Base-by-base conservation (phyloP, 768 basidiomycete genomes). In the Boletus pseudopeckii region DNA sequence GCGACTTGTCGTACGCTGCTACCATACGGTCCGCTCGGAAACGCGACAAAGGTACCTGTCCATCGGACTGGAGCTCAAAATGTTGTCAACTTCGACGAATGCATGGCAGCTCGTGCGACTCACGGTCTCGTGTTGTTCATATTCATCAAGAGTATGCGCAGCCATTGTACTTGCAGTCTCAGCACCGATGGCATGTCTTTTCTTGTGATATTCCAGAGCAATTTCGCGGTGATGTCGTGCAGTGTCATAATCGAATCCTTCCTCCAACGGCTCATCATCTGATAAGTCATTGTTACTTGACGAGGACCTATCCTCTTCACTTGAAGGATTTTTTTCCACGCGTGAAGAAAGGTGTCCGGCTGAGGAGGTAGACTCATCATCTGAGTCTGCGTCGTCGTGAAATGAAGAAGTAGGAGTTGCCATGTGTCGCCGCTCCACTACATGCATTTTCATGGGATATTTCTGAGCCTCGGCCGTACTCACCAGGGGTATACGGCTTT, bases 181-280 rank as follows among this genome's bases (percentile, higher is more conserved):
- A 37, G 78, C 72, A 1, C 83, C 82, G 47, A 90, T 77, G 17
- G 72, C 72, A 34, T 69, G 71, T 45, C 86, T 81, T 64, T 83
- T 86, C 57, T 77, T 71, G 65, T 85, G 76, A 63, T 92, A 91
- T 58, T 83, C 83, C 39, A 90, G 62, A 17, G 85, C 83, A 58
- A 91, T 78, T 65, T 90, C 88, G 28, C 88, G 83, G 58, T 90
- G 86, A 60, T 87, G 86, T 48, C 75, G 80, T 22, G 81, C 85
- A 45, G 74, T 75, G 58, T 88, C 82, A 32, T 83, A 71, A 60
- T 89, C 84, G 24, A 77, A 73, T 39, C 77, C 79, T 39, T 84
- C 80, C 45, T 78, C 74, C 45, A 72, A 54, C 2, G 71, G 71
- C 26, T 74, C 78, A n/a, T 77, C 76, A 15, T 71, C 68, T 18